A percentile compares a stretch with the other conserved stretches of the same genome.
Conservation (phyloP, 2,329 filamentous ascomycete genomes). For the Talaromyces piceae region DNA sequence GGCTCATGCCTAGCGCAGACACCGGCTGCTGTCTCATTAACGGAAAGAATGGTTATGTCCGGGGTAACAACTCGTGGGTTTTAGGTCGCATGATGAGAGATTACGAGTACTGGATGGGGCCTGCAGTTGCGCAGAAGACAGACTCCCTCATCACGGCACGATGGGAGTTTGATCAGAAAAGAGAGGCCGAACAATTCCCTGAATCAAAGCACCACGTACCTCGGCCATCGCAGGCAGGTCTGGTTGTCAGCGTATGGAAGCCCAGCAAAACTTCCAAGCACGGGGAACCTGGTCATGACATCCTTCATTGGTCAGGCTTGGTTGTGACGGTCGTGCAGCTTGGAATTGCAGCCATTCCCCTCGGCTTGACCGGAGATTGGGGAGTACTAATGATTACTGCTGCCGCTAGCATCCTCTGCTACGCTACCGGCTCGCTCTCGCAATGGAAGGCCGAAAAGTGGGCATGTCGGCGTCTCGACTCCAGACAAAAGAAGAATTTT, state of each 20-base stretch:
- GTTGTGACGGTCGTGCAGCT: slow-evolving; percentile 20
- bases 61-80: slow-evolving; percentile 37
- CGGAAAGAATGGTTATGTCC: slow-evolving; percentile 26
- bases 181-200: slow-evolving; percentile 6
- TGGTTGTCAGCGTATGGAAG: slow-evolving; percentile 22
- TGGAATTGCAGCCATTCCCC: slow-evolving; percentile 29
- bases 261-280: slow-evolving; percentile 2
- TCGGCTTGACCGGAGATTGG: slow-evolving; percentile 29
- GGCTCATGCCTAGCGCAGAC: slow-evolving; percentile 28
- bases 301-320: slow-evolving; percentile 19
- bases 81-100: slow-evolving; percentile 39
- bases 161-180: slow-evolving; percentile 11
- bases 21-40: slow-evolving; percentile 31
- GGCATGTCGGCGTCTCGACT: slow-evolving; percentile 25
- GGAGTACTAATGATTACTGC: slow-evolving; percentile 34
- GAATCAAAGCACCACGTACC: slow-evolving; percentile 2
- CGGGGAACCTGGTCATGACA: slow-evolving; percentile 16
- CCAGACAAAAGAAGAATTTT: slow-evolving; percentile 19
- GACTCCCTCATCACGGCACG: slow-evolving; percentile 11
- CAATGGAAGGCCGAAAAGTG: slow-evolving; percentile 43
- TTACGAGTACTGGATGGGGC: slow-evolving; percentile 27
- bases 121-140: slow-evolving; percentile 10
- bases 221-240: slow-evolving; percentile 16
- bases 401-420: slow-evolving; percentile 31
- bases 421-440: slow-evolving; percentile 27